phyloP scores from a whole-genome alignment of 495 filamentous ascomycete genomes.

The Poronia punctata region DNA sequence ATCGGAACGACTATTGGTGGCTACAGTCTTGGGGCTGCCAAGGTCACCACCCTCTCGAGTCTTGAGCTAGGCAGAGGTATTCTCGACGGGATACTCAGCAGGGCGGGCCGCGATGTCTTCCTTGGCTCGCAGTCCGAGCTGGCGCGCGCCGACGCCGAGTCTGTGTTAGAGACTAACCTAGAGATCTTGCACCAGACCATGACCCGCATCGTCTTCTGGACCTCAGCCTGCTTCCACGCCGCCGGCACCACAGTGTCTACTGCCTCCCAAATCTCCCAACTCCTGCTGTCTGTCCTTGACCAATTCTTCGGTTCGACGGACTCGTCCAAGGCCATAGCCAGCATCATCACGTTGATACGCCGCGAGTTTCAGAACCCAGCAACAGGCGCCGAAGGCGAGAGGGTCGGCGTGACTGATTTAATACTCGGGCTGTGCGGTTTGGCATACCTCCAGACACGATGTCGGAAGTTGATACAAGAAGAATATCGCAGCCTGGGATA shows the following conservation, averaged over 20 bases:
- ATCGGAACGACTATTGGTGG: constrained; percentile 61
- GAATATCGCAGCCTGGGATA: constrained; percentile 44
- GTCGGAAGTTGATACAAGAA: constrained; percentile 52
- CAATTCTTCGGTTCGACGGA: constrained; percentile 72
- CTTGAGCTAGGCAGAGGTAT: constrained; percentile 61
- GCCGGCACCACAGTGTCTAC: constrained; percentile 57
- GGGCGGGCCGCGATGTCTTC: constrained; percentile 63
- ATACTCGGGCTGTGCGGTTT: constrained; percentile 62
- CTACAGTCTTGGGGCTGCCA: constrained; percentile 56
- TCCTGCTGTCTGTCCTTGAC: constrained; percentile 60
- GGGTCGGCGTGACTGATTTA: constrained; percentile 58
- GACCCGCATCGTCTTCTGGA: constrained; percentile 59
- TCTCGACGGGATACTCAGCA: constrained; percentile 58
- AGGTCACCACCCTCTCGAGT: constrained; percentile 61
- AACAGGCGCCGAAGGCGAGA: constrained; percentile 50
- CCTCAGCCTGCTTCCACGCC: constrained; percentile 62
- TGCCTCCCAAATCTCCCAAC: constrained; percentile 55
- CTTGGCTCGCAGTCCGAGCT: constrained; percentile 46
- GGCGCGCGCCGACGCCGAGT: constrained; percentile 55
- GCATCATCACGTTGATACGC: constrained; percentile 66
- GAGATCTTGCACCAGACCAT: constrained; percentile 56
- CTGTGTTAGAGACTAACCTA: constrained; percentile 55
- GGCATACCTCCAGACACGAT: constrained; percentile 64
- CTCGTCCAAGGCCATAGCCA: constrained; percentile 70
- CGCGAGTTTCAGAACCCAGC: constrained; percentile 64